A percentile compares a stretch with the other conserved stretches of the same genome.
Conservation (phyloP, 192 early-diverging fungal species). For the Physocladia obscura region DNA sequence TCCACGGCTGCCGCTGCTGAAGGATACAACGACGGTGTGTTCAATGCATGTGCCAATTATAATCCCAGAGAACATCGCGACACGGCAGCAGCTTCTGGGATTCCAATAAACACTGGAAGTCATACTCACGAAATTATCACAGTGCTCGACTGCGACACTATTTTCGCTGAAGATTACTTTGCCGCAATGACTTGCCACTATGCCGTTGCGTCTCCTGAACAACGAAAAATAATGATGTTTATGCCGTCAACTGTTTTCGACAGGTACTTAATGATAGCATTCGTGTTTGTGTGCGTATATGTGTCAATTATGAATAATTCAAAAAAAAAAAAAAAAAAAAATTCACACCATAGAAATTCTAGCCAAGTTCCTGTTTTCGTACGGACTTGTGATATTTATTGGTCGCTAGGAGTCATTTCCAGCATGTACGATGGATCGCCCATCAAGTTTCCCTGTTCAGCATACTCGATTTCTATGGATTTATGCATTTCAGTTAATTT, state of each 20-base stretch:
- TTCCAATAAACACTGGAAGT: slow-evolving; percentile 26
- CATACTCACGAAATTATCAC: slow-evolving; percentile 66
- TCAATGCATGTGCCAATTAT: background rate
- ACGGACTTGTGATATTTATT: slow-evolving; percentile 70
- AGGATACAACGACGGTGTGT: background rate
- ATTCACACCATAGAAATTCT: slow-evolving; percentile 50
- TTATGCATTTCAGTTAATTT: slow-evolving; percentile 68
- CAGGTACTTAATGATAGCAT: slow-evolving; percentile 8
- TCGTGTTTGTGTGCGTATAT: slow-evolving; percentile 9
- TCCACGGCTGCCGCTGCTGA: slow-evolving; percentile 4
- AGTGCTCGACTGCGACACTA: slow-evolving; percentile 72
- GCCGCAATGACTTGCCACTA: slow-evolving; percentile 52
- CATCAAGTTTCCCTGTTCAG: slow-evolving; percentile 73
- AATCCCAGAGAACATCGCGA: background rate
- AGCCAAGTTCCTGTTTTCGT: slow-evolving; percentile 71
- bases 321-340: background rate
- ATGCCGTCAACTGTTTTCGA: slow-evolving; percentile 57
- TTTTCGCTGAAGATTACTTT: slow-evolving; percentile 73
- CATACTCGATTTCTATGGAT: slow-evolving; percentile 73
- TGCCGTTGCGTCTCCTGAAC: slow-evolving; percentile 39
- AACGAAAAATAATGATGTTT: slow-evolving; percentile 58
- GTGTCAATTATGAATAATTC: background rate
- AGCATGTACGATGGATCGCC: slow-evolving; percentile 66
- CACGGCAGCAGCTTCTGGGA: background rate
- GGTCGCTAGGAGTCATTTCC: slow-evolving; percentile 74